These are phyloP conservation scores for Fusarium decemcellulare DNA, from an alignment of 2,329 filamentous ascomycete species.

Conservation along the genomic window DNA sequence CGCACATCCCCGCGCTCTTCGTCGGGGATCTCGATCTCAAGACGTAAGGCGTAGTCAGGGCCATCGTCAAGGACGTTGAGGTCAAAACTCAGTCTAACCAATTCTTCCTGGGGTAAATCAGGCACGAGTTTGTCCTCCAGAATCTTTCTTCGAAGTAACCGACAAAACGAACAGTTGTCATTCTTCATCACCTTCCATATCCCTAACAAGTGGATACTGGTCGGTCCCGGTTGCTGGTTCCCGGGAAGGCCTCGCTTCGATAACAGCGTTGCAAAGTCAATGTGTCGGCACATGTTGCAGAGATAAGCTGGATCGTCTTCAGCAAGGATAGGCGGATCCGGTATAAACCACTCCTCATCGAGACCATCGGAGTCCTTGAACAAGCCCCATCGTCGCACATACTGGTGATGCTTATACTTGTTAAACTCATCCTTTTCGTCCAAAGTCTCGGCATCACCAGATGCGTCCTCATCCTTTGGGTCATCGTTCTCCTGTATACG, in stretches of 20 bases:
- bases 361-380: constrained; percentile 19
- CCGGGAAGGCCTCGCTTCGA: constrained; percentile 16
- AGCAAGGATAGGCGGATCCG: not conserved
- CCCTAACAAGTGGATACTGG: constrained; percentile 12
- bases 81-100: not conserved
- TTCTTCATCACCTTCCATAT: constrained; percentile 12
- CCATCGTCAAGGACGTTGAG: constrained; percentile 16
- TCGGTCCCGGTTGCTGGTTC: constrained; percentile 17
- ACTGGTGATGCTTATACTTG: constrained; percentile 29
- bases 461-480: not conserved
- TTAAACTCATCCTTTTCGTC: constrained; percentile 8
- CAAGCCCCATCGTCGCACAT: constrained; percentile 13
- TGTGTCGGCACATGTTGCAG: constrained; percentile 27
- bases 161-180: constrained; percentile 11
- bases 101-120: not conserved
- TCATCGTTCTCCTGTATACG: not conserved
- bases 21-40: constrained; percentile 19
- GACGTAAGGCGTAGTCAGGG: not conserved
- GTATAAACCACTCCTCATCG: constrained; percentile 30
- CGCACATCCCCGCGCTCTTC: not conserved
- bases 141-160: constrained; percentile 7
- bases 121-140: not conserved
- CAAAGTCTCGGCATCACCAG: not conserved
- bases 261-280: constrained; percentile 13
- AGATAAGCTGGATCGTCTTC: constrained; percentile 10